Conservation (phyloP, 1,139 yeast species). For the Maudiozyma humilis region DNA sequence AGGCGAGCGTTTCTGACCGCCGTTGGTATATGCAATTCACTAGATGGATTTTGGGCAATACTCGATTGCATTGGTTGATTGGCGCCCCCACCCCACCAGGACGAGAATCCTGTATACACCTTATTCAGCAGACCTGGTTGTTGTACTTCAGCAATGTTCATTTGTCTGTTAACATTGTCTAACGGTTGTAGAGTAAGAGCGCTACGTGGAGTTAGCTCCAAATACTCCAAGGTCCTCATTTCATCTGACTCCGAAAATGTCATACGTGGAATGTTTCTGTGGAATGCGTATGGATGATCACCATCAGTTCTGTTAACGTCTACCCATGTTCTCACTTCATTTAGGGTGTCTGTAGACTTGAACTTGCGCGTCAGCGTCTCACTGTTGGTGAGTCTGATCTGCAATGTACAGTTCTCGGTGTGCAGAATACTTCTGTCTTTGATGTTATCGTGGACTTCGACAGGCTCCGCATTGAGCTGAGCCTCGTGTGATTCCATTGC, state of each 20-base stretch:
- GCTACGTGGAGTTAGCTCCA: constrained; percentile 57
- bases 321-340: constrained; percentile 56
- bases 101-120: constrained; percentile 28
- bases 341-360: constrained; percentile 18
- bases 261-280: constrained; percentile 39
- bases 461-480: background rate
- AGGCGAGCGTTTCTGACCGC: background rate
- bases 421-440: constrained; percentile 10
- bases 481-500: constrained; percentile 8
- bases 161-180: constrained; percentile 11
- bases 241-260: constrained; percentile 48
- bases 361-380: constrained; percentile 23
- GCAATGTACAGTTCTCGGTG: constrained; percentile 18
- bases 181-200: constrained; percentile 55
- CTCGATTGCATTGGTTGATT: background rate
- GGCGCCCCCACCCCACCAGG: constrained; percentile 25
- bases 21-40: background rate
- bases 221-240: constrained; percentile 37
- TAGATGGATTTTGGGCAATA: background rate
- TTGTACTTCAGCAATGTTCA: constrained; percentile 19
- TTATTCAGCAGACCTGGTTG: constrained; percentile 30
- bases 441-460: constrained; percentile 14
- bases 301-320: constrained; percentile 46
- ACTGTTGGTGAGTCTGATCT: constrained; percentile 27
- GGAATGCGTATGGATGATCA: constrained; percentile 40